These are phyloP conservation scores for Penicillium griseofulvum DNA, from an alignment of 2,329 filamentous ascomycete species.

Conservation along the genomic window DNA sequence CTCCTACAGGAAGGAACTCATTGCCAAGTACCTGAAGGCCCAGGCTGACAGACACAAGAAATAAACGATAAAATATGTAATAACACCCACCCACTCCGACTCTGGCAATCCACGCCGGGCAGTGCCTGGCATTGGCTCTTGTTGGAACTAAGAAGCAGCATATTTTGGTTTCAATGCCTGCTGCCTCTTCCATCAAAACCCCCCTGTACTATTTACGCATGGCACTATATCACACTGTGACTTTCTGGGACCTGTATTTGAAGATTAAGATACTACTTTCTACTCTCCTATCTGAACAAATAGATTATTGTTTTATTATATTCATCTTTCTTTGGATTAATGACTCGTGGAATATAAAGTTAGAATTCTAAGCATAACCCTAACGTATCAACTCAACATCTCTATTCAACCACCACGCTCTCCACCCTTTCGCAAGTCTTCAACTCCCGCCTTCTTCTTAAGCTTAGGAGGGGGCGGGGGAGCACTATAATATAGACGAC, in stretches of 20 bases:
- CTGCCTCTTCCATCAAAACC: constrained; percentile 8
- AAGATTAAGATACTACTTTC: constrained; percentile 22
- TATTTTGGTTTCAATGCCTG: not conserved
- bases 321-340: not conserved
- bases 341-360: not conserved
- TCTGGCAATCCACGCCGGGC: constrained; percentile 1
- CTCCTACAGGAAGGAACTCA: constrained; percentile 57
- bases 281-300: constrained; percentile 27
- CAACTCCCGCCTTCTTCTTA: not conserved
- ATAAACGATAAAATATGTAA: constrained; percentile 32
- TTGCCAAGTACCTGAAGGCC: constrained; percentile 66
- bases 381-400: not conserved
- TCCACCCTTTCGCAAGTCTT: not conserved
- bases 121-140: constrained; percentile 7
- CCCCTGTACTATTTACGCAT: constrained; percentile 20
- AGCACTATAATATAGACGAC: too few species aligned
- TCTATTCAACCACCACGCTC: not conserved
- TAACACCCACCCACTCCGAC: constrained; percentile 6
- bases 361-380: not conserved
- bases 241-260: constrained; percentile 24
- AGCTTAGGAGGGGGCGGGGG: not conserved
- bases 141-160: not conserved
- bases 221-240: constrained; percentile 20
- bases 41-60: constrained; percentile 64
- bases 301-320: constrained; percentile 9